Evolutionary conservation across 441 rosid species (phyloP).

Genomic region (Syzygium syzygioides): DNA sequence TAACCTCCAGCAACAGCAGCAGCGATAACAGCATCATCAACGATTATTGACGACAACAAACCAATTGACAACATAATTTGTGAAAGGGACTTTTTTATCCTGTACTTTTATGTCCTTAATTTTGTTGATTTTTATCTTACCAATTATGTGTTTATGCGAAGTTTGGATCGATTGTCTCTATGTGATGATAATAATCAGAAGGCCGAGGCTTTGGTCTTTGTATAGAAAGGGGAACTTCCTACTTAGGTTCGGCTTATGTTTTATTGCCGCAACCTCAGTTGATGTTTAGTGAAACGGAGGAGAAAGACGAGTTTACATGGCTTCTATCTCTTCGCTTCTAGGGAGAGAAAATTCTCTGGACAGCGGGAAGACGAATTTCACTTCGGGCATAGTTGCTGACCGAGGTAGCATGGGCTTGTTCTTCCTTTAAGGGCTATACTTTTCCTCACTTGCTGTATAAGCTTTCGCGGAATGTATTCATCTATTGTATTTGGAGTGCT

Average conservation of each 20-base stretch:
- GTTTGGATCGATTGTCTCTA: not conserved
- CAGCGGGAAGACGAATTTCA: not conserved
- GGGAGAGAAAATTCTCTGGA: not conserved
- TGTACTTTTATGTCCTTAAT: not conserved
- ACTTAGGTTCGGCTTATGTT: not conserved
- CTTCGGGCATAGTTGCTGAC: not conserved
- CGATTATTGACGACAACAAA: not conserved
- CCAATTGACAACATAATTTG: not conserved
- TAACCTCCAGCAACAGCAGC: constrained; percentile 68
- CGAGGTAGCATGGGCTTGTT: not conserved
- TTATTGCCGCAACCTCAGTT: not conserved
- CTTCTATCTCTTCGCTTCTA: not conserved
- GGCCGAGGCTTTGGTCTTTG: not conserved
- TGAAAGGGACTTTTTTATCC: not conserved
- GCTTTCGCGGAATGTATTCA: not conserved
- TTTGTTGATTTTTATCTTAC: not conserved
- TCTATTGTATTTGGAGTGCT: not conserved
- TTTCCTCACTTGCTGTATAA: not conserved
- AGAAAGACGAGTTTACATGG: not conserved
- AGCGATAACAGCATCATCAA: constrained; percentile 9
- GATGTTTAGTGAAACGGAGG: not conserved
- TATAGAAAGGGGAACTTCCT: not conserved
- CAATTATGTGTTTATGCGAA: not conserved
- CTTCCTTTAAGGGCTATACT: not conserved
- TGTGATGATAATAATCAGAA: not conserved